Evolutionary conservation across 2,329 filamentous ascomycete species (phyloP).

Genomic region (Scleromitrula shiraiana): DNA sequence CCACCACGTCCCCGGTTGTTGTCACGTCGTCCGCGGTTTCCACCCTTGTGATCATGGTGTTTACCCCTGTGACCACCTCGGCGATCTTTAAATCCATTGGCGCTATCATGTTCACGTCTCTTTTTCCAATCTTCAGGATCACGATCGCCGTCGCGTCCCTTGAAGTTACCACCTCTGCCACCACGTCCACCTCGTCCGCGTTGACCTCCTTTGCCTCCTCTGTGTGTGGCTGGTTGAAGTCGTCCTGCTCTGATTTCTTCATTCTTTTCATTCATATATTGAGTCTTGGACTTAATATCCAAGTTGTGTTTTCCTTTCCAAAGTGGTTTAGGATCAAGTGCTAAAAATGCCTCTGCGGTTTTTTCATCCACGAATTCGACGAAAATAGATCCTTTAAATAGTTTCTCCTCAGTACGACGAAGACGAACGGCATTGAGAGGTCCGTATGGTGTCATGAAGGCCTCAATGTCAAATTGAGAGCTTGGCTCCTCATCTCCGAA

Average conservation of each 20-base stretch:
- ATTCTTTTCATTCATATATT: constrained; percentile 74
- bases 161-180: constrained; percentile 16
- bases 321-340: constrained; percentile 69
- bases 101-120: constrained; percentile 53
- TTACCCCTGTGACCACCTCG: constrained; percentile 30
- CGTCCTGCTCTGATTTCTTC: constrained; percentile 64
- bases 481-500: constrained; percentile 78
- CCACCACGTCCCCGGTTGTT: constrained; percentile 33
- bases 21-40: constrained; percentile 37
- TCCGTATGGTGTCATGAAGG: constrained; percentile 78
- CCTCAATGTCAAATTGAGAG: constrained; percentile 90
- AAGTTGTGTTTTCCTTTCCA: constrained; percentile 71
- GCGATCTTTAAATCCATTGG: constrained; percentile 45
- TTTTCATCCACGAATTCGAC: constrained; percentile 83
- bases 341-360: constrained; percentile 70
- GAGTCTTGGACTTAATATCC: constrained; percentile 78
- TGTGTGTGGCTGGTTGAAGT: constrained; percentile 45
- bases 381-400: constrained; percentile 95
- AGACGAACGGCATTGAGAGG: constrained; percentile 77
- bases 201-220: constrained; percentile 20
- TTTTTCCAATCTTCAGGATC: constrained; percentile 56
- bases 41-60: constrained; percentile 2
- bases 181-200: constrained; percentile 17
- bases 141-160: constrained; percentile 32
- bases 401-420: constrained; percentile 61